Percentiles rank a stretch among this genome's conserved stretches.
These are phyloP conservation scores for Magnolia sinica DNA, from an alignment of 164 flowering plant genomes.

Conservation along the genomic window DNA sequence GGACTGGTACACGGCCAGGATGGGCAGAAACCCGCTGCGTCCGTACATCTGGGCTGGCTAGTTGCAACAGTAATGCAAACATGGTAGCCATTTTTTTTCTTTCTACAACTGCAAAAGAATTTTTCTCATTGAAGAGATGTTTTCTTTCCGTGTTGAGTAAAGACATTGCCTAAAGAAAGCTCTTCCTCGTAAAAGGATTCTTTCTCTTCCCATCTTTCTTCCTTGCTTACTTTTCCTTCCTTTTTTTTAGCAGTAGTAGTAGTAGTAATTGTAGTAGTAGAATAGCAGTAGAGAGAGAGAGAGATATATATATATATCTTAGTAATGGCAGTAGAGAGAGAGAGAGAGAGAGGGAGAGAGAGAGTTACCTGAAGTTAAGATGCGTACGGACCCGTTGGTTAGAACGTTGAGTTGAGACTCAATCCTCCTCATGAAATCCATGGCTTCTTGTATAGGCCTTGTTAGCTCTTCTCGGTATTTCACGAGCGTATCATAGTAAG, in stretches of 20 bases:
- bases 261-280: background rate
- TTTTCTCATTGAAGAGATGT: background rate
- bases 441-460: slow-evolving; percentile 91
- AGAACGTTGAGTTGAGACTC: slow-evolving; percentile 88
- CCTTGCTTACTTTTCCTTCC: background rate
- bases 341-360: slow-evolving; percentile 1
- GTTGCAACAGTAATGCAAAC: background rate
- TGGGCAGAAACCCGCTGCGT: background rate
- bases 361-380: slow-evolving; percentile 2
- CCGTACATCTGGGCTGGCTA: slow-evolving; percentile 3
- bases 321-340: background rate
- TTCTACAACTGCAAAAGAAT: background rate
- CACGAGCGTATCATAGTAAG: slow-evolving; percentile 92
- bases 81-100: background rate
- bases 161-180: background rate
- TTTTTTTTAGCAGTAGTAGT: background rate
- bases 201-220: background rate
- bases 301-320: background rate
- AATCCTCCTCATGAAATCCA: slow-evolving; percentile 72
- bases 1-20: background rate
- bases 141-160: slow-evolving; percentile 1
- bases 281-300: background rate
- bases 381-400: slow-evolving; percentile 37
- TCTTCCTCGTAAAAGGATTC: background rate
- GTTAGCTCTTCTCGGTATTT: slow-evolving; percentile 91